Base-by-base conservation (phyloP, 1,139 yeast genomes). In the Kodamaea arcana region DNA sequence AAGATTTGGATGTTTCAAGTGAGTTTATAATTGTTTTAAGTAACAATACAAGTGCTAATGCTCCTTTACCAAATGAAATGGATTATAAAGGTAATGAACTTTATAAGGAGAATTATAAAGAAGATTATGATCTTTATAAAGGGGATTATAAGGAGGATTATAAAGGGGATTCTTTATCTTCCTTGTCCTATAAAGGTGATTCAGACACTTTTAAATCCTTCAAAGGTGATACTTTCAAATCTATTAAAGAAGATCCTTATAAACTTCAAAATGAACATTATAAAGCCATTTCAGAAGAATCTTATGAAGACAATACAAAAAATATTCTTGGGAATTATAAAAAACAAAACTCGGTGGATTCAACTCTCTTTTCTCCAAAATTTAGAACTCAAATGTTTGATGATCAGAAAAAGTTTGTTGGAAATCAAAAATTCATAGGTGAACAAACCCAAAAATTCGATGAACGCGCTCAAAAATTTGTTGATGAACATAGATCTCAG, bases 21-120 rank as follows among this genome's bases (percentile, higher is more conserved):
- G 74, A 69, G 39, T 66, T 65, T 45, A 66, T 69, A 32, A 67
- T 66, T 22, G 65, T 69, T n/a, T 53, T 67, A 36, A 65, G 54
- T 33, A 68, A 69, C 45, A 69, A 69, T 41, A 69, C 72, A 27
- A 56, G 52, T 36, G 65, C 73, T 25, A 67, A 64, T 42, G 74
- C 71, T 6, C 74, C 75, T 6, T 55, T 69, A 24, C 72, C 72
- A 15, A 18, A 18, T 18, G 22, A 18, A 18, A 18, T 6, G 6
- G 22, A 18, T 7, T 18, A 18, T 18, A 18, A 9, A 18, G n/a
- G n/a, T n/a, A n/a, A n/a, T n/a, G n/a, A n/a, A n/a, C n/a, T n/a
- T n/a, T n/a, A n/a, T n/a, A n/a, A n/a, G n/a, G n/a, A n/a, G n/a
- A n/a, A n/a, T n/a, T n/a, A n/a, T n/a, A n/a, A n/a, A n/a, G n/a